Percentiles rank a stretch among this genome's conserved stretches.
phyloP scores from a whole-genome alignment of 768 basidiomycete genomes.

The Mycena pura region DNA sequence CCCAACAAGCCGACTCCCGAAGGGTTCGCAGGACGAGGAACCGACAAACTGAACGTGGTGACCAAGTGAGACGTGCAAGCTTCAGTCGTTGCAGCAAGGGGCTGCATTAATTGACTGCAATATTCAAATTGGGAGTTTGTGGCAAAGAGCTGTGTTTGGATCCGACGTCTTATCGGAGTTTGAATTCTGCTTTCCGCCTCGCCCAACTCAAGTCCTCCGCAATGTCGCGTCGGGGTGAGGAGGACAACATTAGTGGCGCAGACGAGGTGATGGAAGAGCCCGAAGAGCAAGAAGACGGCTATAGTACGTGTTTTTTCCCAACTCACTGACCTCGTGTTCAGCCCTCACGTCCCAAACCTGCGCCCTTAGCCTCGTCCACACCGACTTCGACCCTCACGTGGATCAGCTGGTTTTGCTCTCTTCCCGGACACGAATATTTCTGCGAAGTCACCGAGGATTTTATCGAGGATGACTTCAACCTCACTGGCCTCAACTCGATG shows the following conservation, averaged over 20 bases:
- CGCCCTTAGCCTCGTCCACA: constrained; percentile 78
- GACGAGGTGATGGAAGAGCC: constrained; percentile 87
- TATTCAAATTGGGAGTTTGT: no score
- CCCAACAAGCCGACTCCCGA: no score
- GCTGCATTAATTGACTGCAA: no score
- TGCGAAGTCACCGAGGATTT: constrained; percentile 99
- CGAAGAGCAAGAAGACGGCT: constrained; percentile 77
- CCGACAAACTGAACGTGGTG: no score
- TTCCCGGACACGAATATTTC: constrained; percentile 97
- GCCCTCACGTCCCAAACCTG: constrained; percentile 24
- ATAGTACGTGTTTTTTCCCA: constrained; percentile 65
- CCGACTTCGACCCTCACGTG: constrained; percentile 92
- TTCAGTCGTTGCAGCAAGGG: no score
- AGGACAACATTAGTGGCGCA: constrained; percentile 67
- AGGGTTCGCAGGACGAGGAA: no score
- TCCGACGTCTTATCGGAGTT: constrained; percentile 2
- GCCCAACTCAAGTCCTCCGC: constrained; percentile 14
- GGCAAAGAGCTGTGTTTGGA: not conserved
- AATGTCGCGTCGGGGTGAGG: constrained; percentile 62
- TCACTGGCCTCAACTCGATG: constrained; percentile 93
- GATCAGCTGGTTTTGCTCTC: constrained; percentile 96
- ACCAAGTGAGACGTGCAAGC: no score
- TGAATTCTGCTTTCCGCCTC: not conserved
- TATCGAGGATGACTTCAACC: constrained; percentile 99
- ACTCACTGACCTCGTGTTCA: constrained; percentile 28